These are phyloP conservation scores for Gymnopilus dilepis DNA, from an alignment of 768 basidiomycete genomes.

Conservation along the genomic window DNA sequence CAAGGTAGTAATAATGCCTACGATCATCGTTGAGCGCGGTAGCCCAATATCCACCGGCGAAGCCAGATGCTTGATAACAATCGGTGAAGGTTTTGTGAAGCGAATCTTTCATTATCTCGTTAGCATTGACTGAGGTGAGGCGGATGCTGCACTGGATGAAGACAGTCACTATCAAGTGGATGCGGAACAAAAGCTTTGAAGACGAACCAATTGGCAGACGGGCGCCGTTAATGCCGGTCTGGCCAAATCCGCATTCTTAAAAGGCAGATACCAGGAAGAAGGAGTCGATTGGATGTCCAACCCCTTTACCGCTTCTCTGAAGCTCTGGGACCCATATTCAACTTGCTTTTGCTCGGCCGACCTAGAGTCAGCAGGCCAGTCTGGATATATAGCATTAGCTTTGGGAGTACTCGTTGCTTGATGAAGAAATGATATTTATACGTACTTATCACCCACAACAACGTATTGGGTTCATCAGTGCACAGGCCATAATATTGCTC, in stretches of 20 bases:
- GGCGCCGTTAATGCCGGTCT: conserved; percentile 17
- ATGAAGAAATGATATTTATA: too few relatives aligned
- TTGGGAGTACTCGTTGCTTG: too few relatives aligned
- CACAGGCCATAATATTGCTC: conserved; percentile 18
- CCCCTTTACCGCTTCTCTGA: conserved; percentile 9
- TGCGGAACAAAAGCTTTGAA: background rate
- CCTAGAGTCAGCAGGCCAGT: too few relatives aligned
- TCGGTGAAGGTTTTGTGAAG: conserved; percentile 21
- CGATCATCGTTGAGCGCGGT: conserved; percentile 14
- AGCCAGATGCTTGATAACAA: conserved; percentile 18
- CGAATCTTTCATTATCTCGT: background rate
- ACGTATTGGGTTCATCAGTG: conserved; percentile 9
- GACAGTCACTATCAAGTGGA: background rate
- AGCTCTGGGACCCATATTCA: background rate
- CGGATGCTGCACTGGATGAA: conserved; percentile 14
- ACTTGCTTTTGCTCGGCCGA: background rate
- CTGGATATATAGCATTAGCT: background rate
- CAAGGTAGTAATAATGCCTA: conserved; percentile 17
- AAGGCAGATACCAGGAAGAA: conserved; percentile 15
- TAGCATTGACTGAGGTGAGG: background rate
- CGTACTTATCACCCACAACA: conserved; percentile 18
- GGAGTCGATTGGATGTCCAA: conserved; percentile 13
- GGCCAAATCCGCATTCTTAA: conserved; percentile 10
- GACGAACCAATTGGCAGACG: conserved; percentile 9
- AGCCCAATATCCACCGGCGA: conserved; percentile 18